These are phyloP conservation scores for Gossypium herbaceum DNA, from an alignment of 345 rosid genomes.

Conservation along the genomic window DNA sequence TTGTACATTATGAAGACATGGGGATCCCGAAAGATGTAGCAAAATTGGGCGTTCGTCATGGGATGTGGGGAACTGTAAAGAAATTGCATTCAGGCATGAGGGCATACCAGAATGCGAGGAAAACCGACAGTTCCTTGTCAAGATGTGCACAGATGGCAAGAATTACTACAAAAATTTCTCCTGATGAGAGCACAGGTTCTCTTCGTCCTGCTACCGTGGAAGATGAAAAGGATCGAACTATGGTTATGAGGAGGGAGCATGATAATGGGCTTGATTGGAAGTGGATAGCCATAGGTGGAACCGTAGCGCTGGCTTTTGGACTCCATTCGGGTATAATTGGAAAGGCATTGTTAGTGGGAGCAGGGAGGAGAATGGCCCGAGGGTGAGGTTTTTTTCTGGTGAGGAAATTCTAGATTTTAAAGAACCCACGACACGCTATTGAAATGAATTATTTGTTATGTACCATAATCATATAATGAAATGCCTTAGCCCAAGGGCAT, in stretches of 20 bases:
- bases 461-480: neutral
- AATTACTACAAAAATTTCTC: conserved; percentile 61
- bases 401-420: neutral
- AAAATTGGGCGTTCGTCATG: conserved; percentile 86
- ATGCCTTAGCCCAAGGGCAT: neutral
- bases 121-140: conserved; percentile 52
- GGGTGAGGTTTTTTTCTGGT: conserved; percentile 38
- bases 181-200: conserved; percentile 35
- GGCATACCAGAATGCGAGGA: conserved; percentile 76
- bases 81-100: conserved; percentile 80
- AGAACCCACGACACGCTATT: neutral
- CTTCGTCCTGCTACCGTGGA: conserved; percentile 33
- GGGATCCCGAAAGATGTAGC: conserved; percentile 98
- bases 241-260: conserved; percentile 26
- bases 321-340: conserved; percentile 69
- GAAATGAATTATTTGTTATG: neutral
- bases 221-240: conserved; percentile 30
- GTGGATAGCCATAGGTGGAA: conserved; percentile 79
- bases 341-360: conserved; percentile 73
- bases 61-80: conserved; percentile 97
- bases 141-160: conserved; percentile 66
- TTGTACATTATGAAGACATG: conserved; percentile 93
- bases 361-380: conserved; percentile 74
- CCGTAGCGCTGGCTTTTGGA: conserved; percentile 71
- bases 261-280: conserved; percentile 82